Evolutionary conservation across 805 yeast species (phyloP).

Genomic region (Vanderwaltozyma polyspora): DNA sequence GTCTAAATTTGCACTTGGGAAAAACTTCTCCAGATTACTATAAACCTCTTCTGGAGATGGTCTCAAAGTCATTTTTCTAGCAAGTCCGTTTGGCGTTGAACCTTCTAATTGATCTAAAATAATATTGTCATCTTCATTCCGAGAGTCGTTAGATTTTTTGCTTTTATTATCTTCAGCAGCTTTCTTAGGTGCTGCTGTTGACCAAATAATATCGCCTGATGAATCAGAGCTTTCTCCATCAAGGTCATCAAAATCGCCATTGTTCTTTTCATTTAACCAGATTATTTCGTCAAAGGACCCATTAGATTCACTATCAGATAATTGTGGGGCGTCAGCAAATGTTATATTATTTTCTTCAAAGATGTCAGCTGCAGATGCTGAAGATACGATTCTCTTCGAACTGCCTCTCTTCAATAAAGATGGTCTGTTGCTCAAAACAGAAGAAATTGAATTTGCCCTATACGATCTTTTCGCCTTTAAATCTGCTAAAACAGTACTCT

Average conservation of each 20-base stretch:
- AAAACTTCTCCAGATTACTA: constrained; percentile 80
- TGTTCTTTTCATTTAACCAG: constrained; percentile 1
- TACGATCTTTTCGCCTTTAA: background rate
- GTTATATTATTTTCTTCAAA: constrained; percentile 63
- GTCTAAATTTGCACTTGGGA: constrained; percentile 87
- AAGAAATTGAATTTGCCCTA: constrained; percentile 8
- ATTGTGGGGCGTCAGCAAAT: constrained; percentile 62
- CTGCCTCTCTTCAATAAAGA: constrained; percentile 20
- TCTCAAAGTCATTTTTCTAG: constrained; percentile 56
- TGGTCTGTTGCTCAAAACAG: constrained; percentile 18
- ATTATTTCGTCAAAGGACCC: constrained; percentile 7
- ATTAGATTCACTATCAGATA: constrained; percentile 36
- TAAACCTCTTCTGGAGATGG: constrained; percentile 94
- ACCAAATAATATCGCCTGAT: constrained; percentile 12
- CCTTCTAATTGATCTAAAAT: background rate
- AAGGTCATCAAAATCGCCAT: background rate
- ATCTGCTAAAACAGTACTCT: background rate
- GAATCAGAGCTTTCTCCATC: constrained; percentile 14
- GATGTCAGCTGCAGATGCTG: constrained; percentile 34
- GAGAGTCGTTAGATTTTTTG: background rate
- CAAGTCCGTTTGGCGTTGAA: constrained; percentile 3
- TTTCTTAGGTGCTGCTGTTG: constrained; percentile 1
- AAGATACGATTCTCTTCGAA: constrained; percentile 27
- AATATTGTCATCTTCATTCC: background rate
- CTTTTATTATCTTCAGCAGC: background rate